These are phyloP conservation scores for Globisporangium polare DNA, from an alignment of 352 stramenopile genomes.

Conservation along the genomic window DNA sequence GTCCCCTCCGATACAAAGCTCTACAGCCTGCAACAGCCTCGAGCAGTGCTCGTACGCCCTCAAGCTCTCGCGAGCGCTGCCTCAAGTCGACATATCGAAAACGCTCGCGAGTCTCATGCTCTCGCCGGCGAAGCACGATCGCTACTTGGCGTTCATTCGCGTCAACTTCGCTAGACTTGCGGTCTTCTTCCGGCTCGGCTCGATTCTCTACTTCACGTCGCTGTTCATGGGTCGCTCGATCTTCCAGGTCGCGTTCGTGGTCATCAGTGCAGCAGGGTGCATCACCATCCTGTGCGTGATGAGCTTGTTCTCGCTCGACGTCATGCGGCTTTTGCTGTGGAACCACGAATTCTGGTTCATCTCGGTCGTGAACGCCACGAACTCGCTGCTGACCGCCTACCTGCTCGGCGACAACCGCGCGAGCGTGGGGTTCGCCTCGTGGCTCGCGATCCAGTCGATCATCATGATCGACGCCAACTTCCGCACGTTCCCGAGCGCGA, in stretches of 20 bases:
- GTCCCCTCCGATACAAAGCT: no score
- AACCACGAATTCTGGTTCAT: conserved; percentile 2
- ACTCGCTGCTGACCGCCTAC: not conserved
- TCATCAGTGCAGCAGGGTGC: not conserved
- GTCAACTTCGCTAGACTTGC: not conserved
- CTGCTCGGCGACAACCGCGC: not conserved
- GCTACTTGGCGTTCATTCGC: not conserved
- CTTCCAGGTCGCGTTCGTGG: not conserved
- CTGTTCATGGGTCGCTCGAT: not conserved
- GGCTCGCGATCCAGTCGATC: not conserved
- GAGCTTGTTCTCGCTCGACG: not conserved
- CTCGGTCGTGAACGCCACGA: not conserved
- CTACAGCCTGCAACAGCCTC: not conserved
- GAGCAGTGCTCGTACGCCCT: not conserved
- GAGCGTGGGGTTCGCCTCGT: not conserved
- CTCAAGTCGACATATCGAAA: not conserved
- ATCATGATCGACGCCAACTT: not conserved
- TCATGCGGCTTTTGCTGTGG: not conserved
- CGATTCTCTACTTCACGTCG: not conserved
- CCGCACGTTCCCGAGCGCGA: not conserved
- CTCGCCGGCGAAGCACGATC: not conserved
- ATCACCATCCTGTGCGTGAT: not conserved
- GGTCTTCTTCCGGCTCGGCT: not conserved
- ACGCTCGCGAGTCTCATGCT: not conserved
- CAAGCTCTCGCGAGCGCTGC: not conserved